Evolutionary conservation across 495 filamentous ascomycete genomes (phyloP).

Genomic region (Penicillium silybi): DNA sequence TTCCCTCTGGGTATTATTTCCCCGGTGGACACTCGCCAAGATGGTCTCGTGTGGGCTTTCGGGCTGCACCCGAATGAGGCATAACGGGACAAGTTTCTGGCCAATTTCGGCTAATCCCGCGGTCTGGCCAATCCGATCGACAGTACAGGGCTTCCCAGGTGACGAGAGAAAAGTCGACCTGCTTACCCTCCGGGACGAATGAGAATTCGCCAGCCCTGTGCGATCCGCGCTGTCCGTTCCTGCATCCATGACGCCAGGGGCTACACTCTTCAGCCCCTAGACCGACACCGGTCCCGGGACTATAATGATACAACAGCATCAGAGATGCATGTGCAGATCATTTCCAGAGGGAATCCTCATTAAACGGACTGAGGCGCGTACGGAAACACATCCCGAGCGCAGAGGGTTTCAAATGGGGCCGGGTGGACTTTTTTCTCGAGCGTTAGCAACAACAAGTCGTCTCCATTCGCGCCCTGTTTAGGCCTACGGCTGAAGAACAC

Average conservation of each 20-base stretch:
- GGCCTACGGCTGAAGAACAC: background rate
- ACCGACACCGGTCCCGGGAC: background rate
- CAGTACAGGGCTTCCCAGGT: background rate
- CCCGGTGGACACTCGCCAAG: background rate
- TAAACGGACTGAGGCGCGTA: background rate
- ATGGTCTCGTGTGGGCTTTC: conserved; percentile 2
- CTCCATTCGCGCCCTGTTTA: conserved; percentile 1
- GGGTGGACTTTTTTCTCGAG: background rate
- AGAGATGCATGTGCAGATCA: background rate
- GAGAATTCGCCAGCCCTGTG: conserved; percentile 3
- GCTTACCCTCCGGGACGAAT: conserved; percentile 5
- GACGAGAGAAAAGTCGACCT: background rate
- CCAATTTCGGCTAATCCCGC: conserved; percentile 13
- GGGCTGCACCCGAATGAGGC: conserved; percentile 10
- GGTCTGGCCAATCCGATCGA: conserved; percentile 12
- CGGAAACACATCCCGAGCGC: conserved; percentile 3
- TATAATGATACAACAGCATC: background rate
- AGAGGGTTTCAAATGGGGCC: conserved; percentile 4
- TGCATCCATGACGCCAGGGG: conserved; percentile 24
- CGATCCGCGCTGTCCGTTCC: conserved; percentile 19
- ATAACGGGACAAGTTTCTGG: conserved; percentile 5
- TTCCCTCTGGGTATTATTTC: background rate
- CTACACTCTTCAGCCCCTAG: background rate
- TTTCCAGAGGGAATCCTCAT: conserved; percentile 1
- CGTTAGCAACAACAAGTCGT: background rate